Base-by-base conservation (phyloP, 352 stramenopile species). In the Elongisporangium anandrum region DNA sequence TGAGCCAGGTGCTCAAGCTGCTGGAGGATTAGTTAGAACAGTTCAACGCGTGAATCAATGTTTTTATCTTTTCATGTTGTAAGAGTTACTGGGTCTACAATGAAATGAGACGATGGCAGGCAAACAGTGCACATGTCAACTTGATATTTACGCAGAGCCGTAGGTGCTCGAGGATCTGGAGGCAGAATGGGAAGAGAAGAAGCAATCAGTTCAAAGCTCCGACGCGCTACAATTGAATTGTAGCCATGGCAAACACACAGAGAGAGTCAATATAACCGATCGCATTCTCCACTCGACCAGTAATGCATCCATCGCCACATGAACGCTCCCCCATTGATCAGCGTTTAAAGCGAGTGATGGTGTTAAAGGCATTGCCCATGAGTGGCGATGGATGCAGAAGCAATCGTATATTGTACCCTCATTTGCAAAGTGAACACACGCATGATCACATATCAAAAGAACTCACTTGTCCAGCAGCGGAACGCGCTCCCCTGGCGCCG, bases 391-490 rank as follows among this genome's bases (percentile, higher is more conserved):
- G 29, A 41, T 41, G 29, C 29, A 41, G 9, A 41, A 41, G 29
- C 29, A 13, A 41, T 41, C 29, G 29, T 41, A 15, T 41, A 41
- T 41, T 41, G 29, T 15, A 13, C 29, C 13, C 29, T 41, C 29
- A 2, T 13, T 15, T 8, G 5, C 29, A 41, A 41, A 13, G n/a
- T n/a, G n/a, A n/a, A n/a, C n/a, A n/a, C n/a, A 53, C 49, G 49
- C 16, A 34, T 3, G 34, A 53, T 6, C 19, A 19, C 17, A 56
- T 12, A 41, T 20, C 17, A 19, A 47, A 56, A 24, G 53, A 24
- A 68, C 57, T 63, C 70, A 82, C 78, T 82, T 79, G 38, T 72
- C 51, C 10, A 92, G 69, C 62, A 92, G 60, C 58, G 77, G 78
- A 61, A 84, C 77, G 55, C 78, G 77, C 59, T 92, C 82, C n/a